Percentiles rank a stretch among this genome's conserved stretches.
Evolutionary conservation across 805 yeast species (phyloP).

Genomic region (Kuraishia floccosa): DNA sequence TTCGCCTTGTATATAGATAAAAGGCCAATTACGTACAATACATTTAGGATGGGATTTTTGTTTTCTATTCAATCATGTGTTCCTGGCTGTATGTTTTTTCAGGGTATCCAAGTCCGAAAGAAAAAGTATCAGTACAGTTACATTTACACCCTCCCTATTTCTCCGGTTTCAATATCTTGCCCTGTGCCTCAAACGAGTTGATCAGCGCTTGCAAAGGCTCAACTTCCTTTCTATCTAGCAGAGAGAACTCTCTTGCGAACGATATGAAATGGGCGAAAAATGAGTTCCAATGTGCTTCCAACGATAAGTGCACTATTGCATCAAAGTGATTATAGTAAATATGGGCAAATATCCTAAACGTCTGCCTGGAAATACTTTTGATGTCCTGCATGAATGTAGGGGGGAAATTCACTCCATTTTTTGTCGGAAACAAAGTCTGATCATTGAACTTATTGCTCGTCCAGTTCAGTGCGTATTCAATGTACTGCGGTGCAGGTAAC

Average conservation of each 20-base stretch:
- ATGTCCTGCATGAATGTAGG: conserved; percentile 73
- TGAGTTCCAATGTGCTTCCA: conserved; percentile 98
- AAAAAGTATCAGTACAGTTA: too few species aligned
- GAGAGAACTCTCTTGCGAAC: conserved; percentile 72
- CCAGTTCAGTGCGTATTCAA: conserved; percentile 88
- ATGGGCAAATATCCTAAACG: conserved; percentile 94
- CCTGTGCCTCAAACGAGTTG: conserved; percentile 73
- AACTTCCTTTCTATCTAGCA: conserved; percentile 70
- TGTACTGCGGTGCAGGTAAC: conserved; percentile 87
- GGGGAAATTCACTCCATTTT: conserved; percentile 83
- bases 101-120: too few species aligned
- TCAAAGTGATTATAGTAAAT: conserved; percentile 93
- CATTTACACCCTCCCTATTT: background rate
- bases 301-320: conserved; percentile 76
- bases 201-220: conserved; percentile 72
- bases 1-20: too few species aligned
- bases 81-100: too few species aligned
- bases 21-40: too few species aligned
- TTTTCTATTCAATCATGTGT: too few species aligned
- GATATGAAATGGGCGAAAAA: conserved; percentile 91
- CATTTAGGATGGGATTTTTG: too few species aligned
- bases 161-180: conserved; percentile 41
- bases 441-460: conserved; percentile 80
- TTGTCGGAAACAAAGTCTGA: conserved; percentile 85
- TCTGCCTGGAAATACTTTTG: conserved; percentile 79